A percentile compares a stretch with the other conserved stretches of the same genome.
phyloP scores from a whole-genome alignment of 2,329 filamentous ascomycete genomes.

The Hypoxylon sp. region DNA sequence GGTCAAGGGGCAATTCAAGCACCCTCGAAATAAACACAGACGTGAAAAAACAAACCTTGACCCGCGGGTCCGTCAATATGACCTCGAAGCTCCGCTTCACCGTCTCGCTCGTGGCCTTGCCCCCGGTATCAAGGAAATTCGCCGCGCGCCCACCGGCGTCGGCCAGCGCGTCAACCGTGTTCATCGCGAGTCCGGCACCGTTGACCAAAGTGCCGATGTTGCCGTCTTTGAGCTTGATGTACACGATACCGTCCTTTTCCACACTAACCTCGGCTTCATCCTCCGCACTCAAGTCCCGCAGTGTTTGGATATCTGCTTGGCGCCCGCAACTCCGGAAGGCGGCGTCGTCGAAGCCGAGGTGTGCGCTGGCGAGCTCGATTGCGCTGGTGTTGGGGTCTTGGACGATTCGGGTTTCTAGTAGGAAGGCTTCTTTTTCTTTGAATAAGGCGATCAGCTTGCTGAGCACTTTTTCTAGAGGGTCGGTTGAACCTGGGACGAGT shows the following conservation, averaged over 20 bases:
- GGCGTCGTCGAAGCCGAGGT: conserved; percentile 79
- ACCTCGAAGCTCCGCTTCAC: conserved; percentile 83
- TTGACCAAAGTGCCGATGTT: conserved; percentile 89
- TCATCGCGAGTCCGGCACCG: conserved; percentile 91
- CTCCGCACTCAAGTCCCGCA: conserved; percentile 67
- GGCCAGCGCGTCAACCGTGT: conserved; percentile 85
- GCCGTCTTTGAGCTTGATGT: conserved; percentile 73
- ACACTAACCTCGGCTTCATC: conserved; percentile 72
- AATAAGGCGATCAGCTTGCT: conserved; percentile 71
- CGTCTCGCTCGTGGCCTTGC: conserved; percentile 86
- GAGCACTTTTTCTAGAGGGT: conserved; percentile 65
- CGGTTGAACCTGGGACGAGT: conserved; percentile 62
- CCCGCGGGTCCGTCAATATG: conserved; percentile 78
- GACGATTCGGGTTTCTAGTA: conserved; percentile 67
- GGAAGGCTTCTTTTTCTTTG: conserved; percentile 75
- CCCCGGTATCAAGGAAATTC: conserved; percentile 92
- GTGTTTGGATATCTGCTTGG: conserved; percentile 71
- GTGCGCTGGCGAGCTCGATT: conserved; percentile 63
- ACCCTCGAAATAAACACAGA: not conserved
- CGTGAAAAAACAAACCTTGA: conserved; percentile 69
- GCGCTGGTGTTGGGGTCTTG: conserved; percentile 43
- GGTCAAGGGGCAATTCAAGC: not conserved
- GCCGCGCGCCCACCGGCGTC: conserved; percentile 77
- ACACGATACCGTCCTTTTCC: conserved; percentile 82
- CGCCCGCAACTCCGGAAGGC: conserved; percentile 74